Evolutionary conservation across 2,329 filamentous ascomycete genomes (phyloP), one percentile per base, ranked within the genome.

Genomic region (Cadophora gregata): DNA sequence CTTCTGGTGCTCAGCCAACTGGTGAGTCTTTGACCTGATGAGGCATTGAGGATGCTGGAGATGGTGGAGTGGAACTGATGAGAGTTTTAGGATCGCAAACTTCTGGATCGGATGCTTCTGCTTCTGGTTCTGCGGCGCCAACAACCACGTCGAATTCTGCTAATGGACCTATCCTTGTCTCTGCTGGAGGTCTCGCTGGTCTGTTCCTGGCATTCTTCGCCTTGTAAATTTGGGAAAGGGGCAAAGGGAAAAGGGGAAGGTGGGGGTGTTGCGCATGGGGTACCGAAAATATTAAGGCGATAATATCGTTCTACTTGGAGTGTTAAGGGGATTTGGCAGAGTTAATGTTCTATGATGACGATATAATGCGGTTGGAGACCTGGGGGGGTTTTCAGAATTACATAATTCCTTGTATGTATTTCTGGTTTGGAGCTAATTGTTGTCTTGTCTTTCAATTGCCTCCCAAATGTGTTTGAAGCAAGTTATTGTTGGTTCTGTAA

Each of bases 141-240:
- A 24, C 45, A 19, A 10, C 29, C 10, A 33, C 59, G 9, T 27
- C 45, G 19, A 51, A 62, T 19, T 47, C 47, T 53, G 59, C 59
- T 4, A 53, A 21, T 19, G 59, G 59, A 1, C 47, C 45, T 36
- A 38, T 33, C 4, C 10, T 62, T 21, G 45, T 62, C 10, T 62
- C 59, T 51, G 47, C 59, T 27, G 59, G 59, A 53, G 45, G 59
- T 51, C 27, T 62, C 8, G 45, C 47, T 19, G 59, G 45, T 51
- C 10, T 62, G 4, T 50, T 51, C 29, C 14, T 62, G 59, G 59
- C 59, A 12, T 62, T 62, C 47, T 53, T 62, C 21, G 59, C 47
- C 5, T 50, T 62, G 53, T 58, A 58, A 24, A 36, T 12, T 36
- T 27, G 31, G 47, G 25, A 4, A 50, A 10, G 14, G 16, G 16